Evolutionary conservation across 2,329 filamentous ascomycete genomes (phyloP), one percentile per base, ranked within the genome.

Genomic region (Remersonia thermophila): DNA sequence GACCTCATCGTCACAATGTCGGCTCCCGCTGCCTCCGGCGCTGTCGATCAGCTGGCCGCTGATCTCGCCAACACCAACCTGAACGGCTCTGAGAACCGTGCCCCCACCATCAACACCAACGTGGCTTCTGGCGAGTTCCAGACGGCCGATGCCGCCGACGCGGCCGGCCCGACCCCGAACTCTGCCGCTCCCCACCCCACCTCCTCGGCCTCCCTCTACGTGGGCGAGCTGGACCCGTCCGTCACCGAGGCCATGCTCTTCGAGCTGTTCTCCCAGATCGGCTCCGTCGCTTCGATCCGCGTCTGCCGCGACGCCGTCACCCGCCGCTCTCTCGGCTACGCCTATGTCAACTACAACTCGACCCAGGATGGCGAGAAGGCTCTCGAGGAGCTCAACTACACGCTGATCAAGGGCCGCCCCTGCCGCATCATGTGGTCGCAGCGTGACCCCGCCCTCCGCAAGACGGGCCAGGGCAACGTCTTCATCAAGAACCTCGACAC

Each of bases 391-490:
- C 77, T 98, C 54, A 98, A 98, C 78, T 98, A 98, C 73, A 98
- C 91, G 47, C 71, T 95, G 54, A 96, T 98, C 72, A 96, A 96
- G 77, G 87, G 87, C 55, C 86, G 83, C 59, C 89, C 91, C 43
- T 98, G 91, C 82, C 89, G 91, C 58, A 98, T 98, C 69, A 98
- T 98, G 91, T 98, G 91, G 91, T 98, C 91, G 48, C 91, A 98
- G 76, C 91, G 91, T 63, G 91, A 98, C 65, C 91, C 91, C 49
- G 89, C 89, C 60, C 80, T 98, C 54, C 91, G 91, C 71, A 98
- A 98, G 80, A 98, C 86, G 52, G 91, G 91, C 50, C 86, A 95
- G 68, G 91, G 91, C 62, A 98, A 98, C 59, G 89, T 98, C 54
- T 98, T 98, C 76, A 98, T 98, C 77, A 98, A 98, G 81, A 98